A percentile compares a stretch with the other conserved stretches of the same genome.
These are phyloP conservation scores for Hortiboletus campestris DNA, from an alignment of 768 basidiomycete genomes.

Conservation along the genomic window DNA sequence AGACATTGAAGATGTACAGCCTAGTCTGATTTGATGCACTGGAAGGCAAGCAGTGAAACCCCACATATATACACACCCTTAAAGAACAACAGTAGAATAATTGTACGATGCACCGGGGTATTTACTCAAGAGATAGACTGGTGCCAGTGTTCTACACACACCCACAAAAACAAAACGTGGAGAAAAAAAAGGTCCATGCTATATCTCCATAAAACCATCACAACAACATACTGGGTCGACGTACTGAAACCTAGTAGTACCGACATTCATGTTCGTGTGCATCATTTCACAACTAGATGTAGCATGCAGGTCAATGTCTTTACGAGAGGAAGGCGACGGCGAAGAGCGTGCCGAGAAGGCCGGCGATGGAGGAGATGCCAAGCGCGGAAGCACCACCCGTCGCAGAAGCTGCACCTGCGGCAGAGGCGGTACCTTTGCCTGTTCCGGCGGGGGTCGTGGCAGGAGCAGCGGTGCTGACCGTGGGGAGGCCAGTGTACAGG, in stretches of 20 bases:
- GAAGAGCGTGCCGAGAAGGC: slow-evolving; percentile 35
- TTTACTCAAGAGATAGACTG: slow-evolving; percentile 17
- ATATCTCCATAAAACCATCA: slow-evolving; percentile 2
- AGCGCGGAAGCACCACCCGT: slow-evolving; percentile 27
- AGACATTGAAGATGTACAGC: no score
- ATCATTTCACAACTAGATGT: slow-evolving; percentile 1
- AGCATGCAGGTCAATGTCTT: slow-evolving; percentile 1
- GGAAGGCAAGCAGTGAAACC: no score
- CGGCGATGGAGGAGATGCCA: slow-evolving; percentile 32
- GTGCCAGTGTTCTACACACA: slow-evolving; percentile 27
- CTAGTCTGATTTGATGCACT: no score
- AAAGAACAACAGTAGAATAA: slow-evolving; percentile 11
- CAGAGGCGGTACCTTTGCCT: slow-evolving; percentile 7
- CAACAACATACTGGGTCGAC: neutral
- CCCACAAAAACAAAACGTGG: slow-evolving; percentile 3
- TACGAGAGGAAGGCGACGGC: slow-evolving; percentile 40
- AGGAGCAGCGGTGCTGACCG: neutral
- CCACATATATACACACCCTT: neutral
- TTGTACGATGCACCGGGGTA: slow-evolving; percentile 18
- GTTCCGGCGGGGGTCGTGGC: neutral
- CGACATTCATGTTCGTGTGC: neutral
- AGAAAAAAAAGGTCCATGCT: slow-evolving; percentile 7
- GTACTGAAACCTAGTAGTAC: neutral
- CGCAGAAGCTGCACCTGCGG: slow-evolving; percentile 14
- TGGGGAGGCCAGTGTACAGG: slow-evolving; percentile 34